Base-by-base conservation (phyloP, 495 filamentous ascomycete species). In the Saxophila tyrrhenica region DNA sequence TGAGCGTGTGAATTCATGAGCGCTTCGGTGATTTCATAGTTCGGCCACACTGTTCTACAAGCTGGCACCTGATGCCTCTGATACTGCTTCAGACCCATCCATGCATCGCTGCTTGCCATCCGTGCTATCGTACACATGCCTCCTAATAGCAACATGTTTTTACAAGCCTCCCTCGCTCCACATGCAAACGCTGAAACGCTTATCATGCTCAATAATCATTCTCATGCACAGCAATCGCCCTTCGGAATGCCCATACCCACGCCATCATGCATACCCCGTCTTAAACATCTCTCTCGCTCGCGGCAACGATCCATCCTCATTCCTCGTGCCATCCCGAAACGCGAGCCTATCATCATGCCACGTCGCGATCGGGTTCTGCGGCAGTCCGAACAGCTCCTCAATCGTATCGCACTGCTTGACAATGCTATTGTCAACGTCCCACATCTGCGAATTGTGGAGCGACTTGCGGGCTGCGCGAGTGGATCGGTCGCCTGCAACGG, bases 381-480 rank as follows among this genome's bases (percentile, higher is more conserved):
- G 62, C 17, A 62, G 20, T n/a, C 54, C 56, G 22, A 65, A 50
- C 7, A 65, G 48, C 17, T 62, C 58, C 32, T 64, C 52, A 5
- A 62, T n/a, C 2, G 25, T 53, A 16, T 53, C 38, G 23, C 15
- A 54, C 13, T 50, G 15, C 38, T 35, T 29, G 20, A 50, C 38
- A 16, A 21, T 47, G 38, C 23, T 20, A 2, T 50, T 47, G 2
- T 25, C n/a, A 46, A 41, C 21, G 20, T 44, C 39, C 32, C 46
- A 25, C 15, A 19, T 1, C 44, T 22, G 16, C 39, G 17, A 13
- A 19, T 15, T 21, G 22, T 9, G 29, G 2, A 15, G 1, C 32
- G 24, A 22, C 45, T 47, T 48, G 23, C 25, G 38, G 3, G 39
- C 1, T 3, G 41, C 19, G 3, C 41, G 41, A 44, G 7, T 8